Evolutionary conservation across 2,329 filamentous ascomycete genomes (phyloP).

Genomic region (Talaromyces albobiverticillius): DNA sequence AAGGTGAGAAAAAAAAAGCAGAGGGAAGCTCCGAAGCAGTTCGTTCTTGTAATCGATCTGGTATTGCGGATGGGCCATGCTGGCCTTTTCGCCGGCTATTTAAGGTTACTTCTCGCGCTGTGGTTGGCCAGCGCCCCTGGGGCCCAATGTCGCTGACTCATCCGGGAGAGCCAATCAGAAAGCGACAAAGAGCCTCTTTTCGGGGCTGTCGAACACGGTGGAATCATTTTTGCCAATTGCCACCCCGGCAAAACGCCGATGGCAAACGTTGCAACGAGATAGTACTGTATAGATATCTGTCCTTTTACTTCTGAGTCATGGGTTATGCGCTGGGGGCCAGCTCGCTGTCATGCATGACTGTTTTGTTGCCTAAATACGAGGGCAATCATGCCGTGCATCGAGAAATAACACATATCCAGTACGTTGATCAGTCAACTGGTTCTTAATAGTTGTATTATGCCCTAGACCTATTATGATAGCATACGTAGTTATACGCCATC

Average conservation of each 20-base stretch:
- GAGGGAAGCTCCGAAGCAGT: constrained; percentile 11
- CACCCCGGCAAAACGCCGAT: neutral
- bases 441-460: too few species aligned
- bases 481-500: neutral
- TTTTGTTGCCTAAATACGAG: too few species aligned
- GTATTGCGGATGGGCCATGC: constrained; percentile 38
- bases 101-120: constrained; percentile 37
- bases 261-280: too few species aligned
- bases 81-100: constrained; percentile 41
- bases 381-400: too few species aligned
- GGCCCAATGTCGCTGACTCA: constrained; percentile 28
- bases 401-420: neutral
- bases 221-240: constrained; percentile 2
- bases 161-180: constrained; percentile 8
- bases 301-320: too few species aligned
- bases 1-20: constrained; percentile 17
- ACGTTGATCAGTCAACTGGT: too few species aligned
- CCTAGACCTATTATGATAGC: neutral
- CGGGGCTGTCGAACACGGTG: constrained; percentile 11
- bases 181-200: constrained; percentile 16
- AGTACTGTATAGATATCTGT: neutral
- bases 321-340: too few species aligned
- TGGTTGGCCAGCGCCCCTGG: constrained; percentile 31
- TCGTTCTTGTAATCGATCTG: constrained; percentile 32
- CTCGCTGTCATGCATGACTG: too few species aligned